A percentile compares a stretch with the other conserved stretches of the same genome.
phyloP scores from a whole-genome alignment of 2,329 filamentous ascomycete genomes.

The Didymella glomerata region DNA sequence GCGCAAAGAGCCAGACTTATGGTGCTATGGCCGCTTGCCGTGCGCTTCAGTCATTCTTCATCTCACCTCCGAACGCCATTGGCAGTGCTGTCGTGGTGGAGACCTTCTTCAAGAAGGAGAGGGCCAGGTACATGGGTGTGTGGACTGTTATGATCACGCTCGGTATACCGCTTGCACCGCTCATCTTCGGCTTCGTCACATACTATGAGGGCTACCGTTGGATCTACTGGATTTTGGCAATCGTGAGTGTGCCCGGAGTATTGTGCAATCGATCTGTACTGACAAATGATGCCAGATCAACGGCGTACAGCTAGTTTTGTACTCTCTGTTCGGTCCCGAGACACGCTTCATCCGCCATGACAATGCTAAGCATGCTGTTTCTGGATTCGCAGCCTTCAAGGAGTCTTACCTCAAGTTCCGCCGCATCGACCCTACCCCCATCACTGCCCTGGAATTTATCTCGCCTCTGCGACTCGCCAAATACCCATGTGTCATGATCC shows the following conservation, averaged over 20 bases:
- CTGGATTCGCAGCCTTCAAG: constrained; percentile 52
- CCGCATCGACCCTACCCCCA: constrained; percentile 62
- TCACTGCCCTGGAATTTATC: constrained; percentile 61
- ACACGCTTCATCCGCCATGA: constrained; percentile 61
- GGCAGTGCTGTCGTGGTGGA: constrained; percentile 67
- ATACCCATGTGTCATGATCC: constrained; percentile 60
- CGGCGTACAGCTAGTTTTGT: constrained; percentile 64
- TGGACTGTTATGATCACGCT: constrained; percentile 64
- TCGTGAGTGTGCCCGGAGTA: constrained; percentile 49
- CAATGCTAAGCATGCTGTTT: constrained; percentile 41
- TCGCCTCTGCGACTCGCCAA: constrained; percentile 59
- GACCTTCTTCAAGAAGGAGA: constrained; percentile 65
- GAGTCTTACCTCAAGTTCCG: constrained; percentile 57
- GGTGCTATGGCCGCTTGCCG: constrained; percentile 61
- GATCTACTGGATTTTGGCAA: constrained; percentile 67
- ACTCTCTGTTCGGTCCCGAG: constrained; percentile 61
- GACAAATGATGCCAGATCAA: constrained; percentile 56
- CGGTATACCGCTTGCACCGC: constrained; percentile 56
- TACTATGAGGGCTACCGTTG: constrained; percentile 63
- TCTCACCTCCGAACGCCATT: constrained; percentile 62
- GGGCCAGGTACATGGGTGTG: constrained; percentile 65
- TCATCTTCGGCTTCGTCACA: constrained; percentile 58
- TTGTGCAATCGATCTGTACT: neutral
- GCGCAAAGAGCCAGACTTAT: constrained; percentile 60
- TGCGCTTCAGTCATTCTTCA: constrained; percentile 65